Evolutionary conservation across 2,329 filamentous ascomycete genomes (phyloP), one percentile per base, ranked within the genome.

Genomic region (Whalleya microplaca): DNA sequence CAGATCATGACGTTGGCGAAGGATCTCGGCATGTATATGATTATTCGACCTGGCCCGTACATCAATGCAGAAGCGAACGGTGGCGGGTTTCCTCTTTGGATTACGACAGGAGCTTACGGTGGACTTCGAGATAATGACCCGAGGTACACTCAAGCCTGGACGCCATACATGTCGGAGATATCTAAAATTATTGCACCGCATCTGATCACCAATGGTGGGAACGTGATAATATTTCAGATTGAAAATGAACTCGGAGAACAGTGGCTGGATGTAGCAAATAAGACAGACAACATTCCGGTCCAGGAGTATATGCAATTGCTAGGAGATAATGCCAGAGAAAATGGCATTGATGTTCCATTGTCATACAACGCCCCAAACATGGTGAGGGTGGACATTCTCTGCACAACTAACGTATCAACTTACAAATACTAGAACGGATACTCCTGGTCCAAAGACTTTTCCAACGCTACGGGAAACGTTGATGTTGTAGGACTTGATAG

Each of bases 31-130:
- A 70, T 84, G 41, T 84, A 84, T 59, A 76, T 84, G 41, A 78
- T 85, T 23, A 77, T 80, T 1, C 75, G 84, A 0, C 83, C 84
- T 0, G 84, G 85, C 0, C 84, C 84, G 0, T 88, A 88, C 54
- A 79, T 85, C 55, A 88, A 88, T 59, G 85, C 84, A 1, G 86
- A 88, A 66, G 77, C 83, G 2, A 86, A 82, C 59, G 84, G 80
- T 1, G 85, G 86, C 29, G 85, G 85, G 0, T 84, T 86, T 54
- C 83, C 85, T 0, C 72, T 85, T 1, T 88, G 85, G 84, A 69
- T 84, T 5, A 87, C 84, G 0, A 86, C 84, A 0, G 85, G 84
- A 43, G 83, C 75, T 21, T 84, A 84, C 48, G 84, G 84, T 2
- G 64, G 68, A 19, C 70, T 84, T 16, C 73, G 84, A 29, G 75